Conservation (phyloP, 257 asterid genomes). For the Nicotiana knightiana region DNA sequence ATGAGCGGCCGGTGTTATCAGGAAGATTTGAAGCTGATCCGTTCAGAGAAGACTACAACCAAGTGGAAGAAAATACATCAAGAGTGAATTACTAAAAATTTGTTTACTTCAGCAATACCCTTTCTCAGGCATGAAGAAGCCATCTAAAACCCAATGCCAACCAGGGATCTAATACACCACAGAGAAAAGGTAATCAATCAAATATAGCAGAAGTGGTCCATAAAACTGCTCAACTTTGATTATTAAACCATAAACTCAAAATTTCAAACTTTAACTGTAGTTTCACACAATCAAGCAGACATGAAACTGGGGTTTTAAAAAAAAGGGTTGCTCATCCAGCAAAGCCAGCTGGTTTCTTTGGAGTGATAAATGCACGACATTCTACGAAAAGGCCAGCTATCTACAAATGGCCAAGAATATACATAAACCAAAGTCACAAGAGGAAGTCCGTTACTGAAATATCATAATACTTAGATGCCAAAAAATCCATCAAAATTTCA, state of each 20-base stretch:
- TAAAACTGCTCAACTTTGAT: background rate
- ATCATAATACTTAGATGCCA: background rate
- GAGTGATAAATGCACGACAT: background rate
- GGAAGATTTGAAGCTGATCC: conserved; percentile 72
- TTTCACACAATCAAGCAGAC: background rate
- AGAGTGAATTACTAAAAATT: background rate
- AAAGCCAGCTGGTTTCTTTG: background rate
- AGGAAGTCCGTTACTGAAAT: background rate
- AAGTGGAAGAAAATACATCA: background rate
- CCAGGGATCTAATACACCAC: background rate
- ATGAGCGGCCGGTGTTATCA: conserved; percentile 59
- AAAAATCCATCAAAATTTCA: background rate
- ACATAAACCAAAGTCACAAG: background rate
- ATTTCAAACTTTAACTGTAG: background rate
- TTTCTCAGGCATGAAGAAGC: background rate
- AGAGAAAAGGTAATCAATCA: conserved; percentile 3
- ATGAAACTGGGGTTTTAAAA: background rate
- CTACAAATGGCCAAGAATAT: background rate
- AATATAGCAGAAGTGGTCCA: background rate
- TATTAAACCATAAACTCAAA: background rate
- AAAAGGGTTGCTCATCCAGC: background rate
- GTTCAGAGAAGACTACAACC: conserved; percentile 58
- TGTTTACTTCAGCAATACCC: background rate
- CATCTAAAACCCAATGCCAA: background rate
- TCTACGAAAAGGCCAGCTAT: background rate